phyloP scores from a whole-genome alignment of 2,329 filamentous ascomycete species.

The Coniochaeta prunicola region DNA sequence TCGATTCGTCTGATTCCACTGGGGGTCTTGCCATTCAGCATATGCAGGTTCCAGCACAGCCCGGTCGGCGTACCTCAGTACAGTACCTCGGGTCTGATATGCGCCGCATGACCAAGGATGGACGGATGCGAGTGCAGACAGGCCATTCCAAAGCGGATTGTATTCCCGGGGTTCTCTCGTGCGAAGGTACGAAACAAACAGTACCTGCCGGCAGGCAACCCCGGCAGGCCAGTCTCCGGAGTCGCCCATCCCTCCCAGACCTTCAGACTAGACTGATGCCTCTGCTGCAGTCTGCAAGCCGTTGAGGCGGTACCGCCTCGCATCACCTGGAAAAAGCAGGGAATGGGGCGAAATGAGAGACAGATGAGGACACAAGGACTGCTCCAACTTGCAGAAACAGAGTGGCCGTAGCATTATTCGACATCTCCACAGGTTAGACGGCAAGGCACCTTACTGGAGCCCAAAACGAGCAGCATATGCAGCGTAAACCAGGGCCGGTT shows the following conservation, averaged over 20 bases:
- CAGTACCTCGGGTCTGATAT: conserved; percentile 10
- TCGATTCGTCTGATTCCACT: conserved; percentile 19
- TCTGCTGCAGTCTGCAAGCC: neutral
- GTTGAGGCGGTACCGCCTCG: neutral
- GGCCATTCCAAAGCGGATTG: neutral
- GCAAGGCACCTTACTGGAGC: neutral
- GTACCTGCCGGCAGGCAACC: conserved; percentile 1
- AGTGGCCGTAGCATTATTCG: neutral
- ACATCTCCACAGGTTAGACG: neutral
- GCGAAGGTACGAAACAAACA: conserved; percentile 1
- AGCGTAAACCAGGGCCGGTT: neutral
- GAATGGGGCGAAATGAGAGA: neutral
- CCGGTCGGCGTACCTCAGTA: conserved; percentile 12
- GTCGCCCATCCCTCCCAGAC: neutral
- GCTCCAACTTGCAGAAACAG: neutral
- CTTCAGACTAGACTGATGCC: neutral
- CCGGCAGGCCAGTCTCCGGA: neutral
- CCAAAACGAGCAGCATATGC: neutral
- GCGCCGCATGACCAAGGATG: conserved; percentile 5
- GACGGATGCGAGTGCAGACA: neutral
- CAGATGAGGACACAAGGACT: neutral
- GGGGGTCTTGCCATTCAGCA: conserved; percentile 22
- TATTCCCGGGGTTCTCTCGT: neutral
- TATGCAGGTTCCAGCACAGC: conserved; percentile 28
- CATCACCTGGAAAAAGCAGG: neutral